These are phyloP conservation scores for Guillardia theta DNA, from an alignment of 78 protist species.

Conservation along the genomic window DNA sequence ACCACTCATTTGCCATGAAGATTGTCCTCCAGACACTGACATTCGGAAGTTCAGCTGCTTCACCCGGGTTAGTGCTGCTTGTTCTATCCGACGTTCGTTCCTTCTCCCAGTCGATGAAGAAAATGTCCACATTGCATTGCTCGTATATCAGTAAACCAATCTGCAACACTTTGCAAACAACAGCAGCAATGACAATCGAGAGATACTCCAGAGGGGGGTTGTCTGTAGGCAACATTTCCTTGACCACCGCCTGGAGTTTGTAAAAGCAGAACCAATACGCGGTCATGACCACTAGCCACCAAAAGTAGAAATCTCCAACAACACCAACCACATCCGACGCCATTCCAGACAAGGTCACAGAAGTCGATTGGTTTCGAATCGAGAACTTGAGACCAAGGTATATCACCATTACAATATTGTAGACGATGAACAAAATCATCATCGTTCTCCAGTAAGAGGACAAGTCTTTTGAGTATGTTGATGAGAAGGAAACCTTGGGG, in stretches of 20 bases:
- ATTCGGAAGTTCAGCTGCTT: background rate
- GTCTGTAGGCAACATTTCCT: background rate
- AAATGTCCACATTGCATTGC: conserved; percentile 38
- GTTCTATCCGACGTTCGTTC: background rate
- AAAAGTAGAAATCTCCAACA: background rate
- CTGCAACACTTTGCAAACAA: background rate
- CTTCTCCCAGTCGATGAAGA: conserved; percentile 56
- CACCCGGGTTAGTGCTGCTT: background rate
- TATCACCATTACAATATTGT: background rate
- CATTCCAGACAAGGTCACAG: background rate
- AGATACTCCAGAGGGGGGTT: background rate
- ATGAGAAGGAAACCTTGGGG: background rate
- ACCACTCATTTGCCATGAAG: conserved; percentile 50
- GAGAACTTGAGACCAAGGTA: background rate
- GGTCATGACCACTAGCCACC: background rate
- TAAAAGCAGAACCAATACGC: background rate
- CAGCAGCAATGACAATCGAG: background rate
- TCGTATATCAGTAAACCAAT: background rate
- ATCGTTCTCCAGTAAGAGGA: background rate
- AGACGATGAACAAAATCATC: background rate
- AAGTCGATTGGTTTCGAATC: background rate
- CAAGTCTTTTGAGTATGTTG: background rate
- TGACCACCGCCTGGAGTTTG: background rate
- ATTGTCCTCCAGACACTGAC: conserved; percentile 48
- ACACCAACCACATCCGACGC: background rate